Evolutionary conservation across 306 rosid genomes (phyloP), one percentile per base, ranked within the genome.

Genomic region (Geum urbanum): DNA sequence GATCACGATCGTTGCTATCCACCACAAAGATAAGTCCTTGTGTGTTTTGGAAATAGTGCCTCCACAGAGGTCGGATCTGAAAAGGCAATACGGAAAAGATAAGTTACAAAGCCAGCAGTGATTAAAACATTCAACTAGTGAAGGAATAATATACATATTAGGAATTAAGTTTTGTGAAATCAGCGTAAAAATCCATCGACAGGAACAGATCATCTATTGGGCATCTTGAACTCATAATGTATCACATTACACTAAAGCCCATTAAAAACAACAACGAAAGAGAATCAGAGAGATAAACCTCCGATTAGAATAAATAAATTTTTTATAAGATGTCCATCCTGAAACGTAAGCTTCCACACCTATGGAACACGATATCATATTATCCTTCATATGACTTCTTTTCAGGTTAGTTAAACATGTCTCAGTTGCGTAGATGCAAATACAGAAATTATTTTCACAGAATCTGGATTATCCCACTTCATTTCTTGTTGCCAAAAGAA

Each of bases 1-100:
- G 92, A 51, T 89, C 96, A 20, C 92, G 85, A 58, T 89, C 96
- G 20, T 89, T 89, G 84, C 96, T 89, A 74, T 89, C 96, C 71
- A 89, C 88, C 81, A 89, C 96, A 74, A 89, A 89, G 64, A 89
- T 89, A 67, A 89, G 88, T 64, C 96, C 96, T 79, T 89, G 96
- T 9, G 96, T 89, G 73, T 86, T 89, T 78, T 89, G 96, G 81
- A 89, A 89, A 84, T 89, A 89, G 64, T 89, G 96, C 84, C 96
- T 85, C 92, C 96, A 89, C 86, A 89, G 74, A 61, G 96, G 96
- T 72, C 96, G 92, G 79, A 89, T 89, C 96, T 89, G 71, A 56
- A 63, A 70, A 39, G 41, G 54, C 15, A 74, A 63, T 62, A 74
- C 8, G 55, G 13, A 39, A 54, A 27, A 1, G 9, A 8, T 20